Conservation (phyloP, 305 asterid genomes). For the Stenogyne calaminthoides region DNA sequence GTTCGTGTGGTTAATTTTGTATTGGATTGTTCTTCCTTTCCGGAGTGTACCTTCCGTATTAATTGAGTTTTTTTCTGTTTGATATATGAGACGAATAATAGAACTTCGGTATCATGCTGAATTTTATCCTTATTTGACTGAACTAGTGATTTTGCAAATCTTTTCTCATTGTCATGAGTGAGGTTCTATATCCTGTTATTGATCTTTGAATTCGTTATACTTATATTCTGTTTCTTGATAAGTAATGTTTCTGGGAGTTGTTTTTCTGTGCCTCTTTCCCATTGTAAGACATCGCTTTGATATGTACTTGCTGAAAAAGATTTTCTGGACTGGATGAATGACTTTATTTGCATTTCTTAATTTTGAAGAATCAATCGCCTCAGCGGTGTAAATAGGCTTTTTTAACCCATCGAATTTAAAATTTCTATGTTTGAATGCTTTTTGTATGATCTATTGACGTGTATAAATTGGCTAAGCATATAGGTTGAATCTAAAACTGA, state of each 20-base stretch:
- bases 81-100: slow-evolving; percentile 12
- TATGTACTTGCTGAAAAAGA: not conserved
- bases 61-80: not conserved
- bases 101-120: not conserved
- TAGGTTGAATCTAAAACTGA: slow-evolving; percentile 8
- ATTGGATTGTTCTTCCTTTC: slow-evolving; percentile 21
- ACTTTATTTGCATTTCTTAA: not conserved
- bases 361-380: not conserved
- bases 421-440: slow-evolving; percentile 12
- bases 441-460: not conserved
- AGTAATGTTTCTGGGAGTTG: not conserved
- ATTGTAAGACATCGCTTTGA: not conserved
- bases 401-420: not conserved
- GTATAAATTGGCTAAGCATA: not conserved
- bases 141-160: not conserved
- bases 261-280: not conserved
- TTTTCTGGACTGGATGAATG: not conserved
- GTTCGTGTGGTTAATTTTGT: not conserved
- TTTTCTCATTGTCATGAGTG: not conserved
- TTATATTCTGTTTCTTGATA: not conserved
- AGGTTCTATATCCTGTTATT: slow-evolving; percentile 6
- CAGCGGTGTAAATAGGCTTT: not conserved
- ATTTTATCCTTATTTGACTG: not conserved
- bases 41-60: not conserved
- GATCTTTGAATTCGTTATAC: slow-evolving; percentile 1